Percentiles rank a stretch among this genome's conserved stretches.
Conservation (phyloP, 306 rosid species). For the Vicia villosa region DNA sequence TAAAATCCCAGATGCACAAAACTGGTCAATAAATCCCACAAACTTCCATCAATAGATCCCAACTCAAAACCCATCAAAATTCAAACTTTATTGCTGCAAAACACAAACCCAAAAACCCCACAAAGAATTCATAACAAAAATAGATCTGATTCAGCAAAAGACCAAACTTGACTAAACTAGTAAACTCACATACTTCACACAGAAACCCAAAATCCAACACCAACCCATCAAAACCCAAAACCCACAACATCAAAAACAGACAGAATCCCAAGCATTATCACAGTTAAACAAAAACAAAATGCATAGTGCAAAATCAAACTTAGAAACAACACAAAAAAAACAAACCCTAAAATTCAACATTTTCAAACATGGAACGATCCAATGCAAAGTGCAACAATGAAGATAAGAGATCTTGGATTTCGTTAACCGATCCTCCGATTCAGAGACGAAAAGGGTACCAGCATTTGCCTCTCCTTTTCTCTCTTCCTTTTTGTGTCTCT, state of each 20-base stretch:
- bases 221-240: slow-evolving; percentile 43
- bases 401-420: slow-evolving; percentile 65
- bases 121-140: slow-evolving; percentile 39
- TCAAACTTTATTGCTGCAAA: slow-evolving; percentile 34
- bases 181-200: slow-evolving; percentile 33
- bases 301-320: slow-evolving; percentile 37
- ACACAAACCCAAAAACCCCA: slow-evolving; percentile 49
- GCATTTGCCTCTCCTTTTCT: slow-evolving; percentile 57
- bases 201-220: slow-evolving; percentile 53
- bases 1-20: slow-evolving; percentile 36
- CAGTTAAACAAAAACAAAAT: slow-evolving; percentile 27
- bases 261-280: slow-evolving; percentile 36
- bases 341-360: slow-evolving; percentile 37
- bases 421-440: slow-evolving; percentile 63
- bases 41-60: slow-evolving; percentile 61
- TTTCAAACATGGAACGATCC: slow-evolving; percentile 60
- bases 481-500: slow-evolving; percentile 40
- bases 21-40: slow-evolving; percentile 45
- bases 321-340: not conserved
- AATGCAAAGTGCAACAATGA: slow-evolving; percentile 44
- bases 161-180: slow-evolving; percentile 43
- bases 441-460: slow-evolving; percentile 51
- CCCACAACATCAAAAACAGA: slow-evolving; percentile 18
- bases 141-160: slow-evolving; percentile 73
- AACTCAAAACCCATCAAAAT: slow-evolving; percentile 39